These are phyloP conservation scores for Fraxinus floribunda DNA, from an alignment of 305 asterid genomes.

Conservation along the genomic window DNA sequence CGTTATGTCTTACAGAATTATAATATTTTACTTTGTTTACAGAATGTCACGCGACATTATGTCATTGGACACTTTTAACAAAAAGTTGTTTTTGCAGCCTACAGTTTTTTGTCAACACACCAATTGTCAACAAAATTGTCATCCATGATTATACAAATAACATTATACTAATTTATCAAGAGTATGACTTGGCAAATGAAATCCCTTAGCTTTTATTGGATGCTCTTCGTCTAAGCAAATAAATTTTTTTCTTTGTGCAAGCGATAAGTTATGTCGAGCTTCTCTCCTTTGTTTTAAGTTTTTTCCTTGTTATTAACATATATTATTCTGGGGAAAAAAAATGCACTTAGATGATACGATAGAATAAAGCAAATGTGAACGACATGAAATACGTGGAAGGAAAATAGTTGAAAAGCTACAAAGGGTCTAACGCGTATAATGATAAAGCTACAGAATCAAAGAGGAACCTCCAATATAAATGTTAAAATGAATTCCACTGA, in stretches of 20 bases:
- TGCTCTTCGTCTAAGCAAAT: background rate
- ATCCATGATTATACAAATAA: too few species aligned
- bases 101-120: too few species aligned
- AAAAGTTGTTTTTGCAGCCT: too few species aligned
- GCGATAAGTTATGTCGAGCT: background rate
- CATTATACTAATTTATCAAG: background rate
- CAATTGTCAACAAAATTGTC: too few species aligned
- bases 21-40: too few species aligned
- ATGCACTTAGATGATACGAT: background rate
- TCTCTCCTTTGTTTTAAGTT: background rate
- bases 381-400: conserved; percentile 5
- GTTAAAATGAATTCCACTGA: background rate
- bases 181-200: background rate
- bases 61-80: too few species aligned
- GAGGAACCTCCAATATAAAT: background rate
- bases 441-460: conserved; percentile 12
- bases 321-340: background rate
- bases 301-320: background rate
- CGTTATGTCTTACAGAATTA: too few species aligned
- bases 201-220: background rate
- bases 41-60: too few species aligned
- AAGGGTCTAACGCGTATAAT: conserved; percentile 20
- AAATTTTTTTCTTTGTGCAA: background rate
- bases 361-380: conserved; percentile 29
- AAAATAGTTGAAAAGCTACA: background rate